Base-by-base conservation (phyloP, 768 basidiomycete species). In the Lyophyllum atratum region DNA sequence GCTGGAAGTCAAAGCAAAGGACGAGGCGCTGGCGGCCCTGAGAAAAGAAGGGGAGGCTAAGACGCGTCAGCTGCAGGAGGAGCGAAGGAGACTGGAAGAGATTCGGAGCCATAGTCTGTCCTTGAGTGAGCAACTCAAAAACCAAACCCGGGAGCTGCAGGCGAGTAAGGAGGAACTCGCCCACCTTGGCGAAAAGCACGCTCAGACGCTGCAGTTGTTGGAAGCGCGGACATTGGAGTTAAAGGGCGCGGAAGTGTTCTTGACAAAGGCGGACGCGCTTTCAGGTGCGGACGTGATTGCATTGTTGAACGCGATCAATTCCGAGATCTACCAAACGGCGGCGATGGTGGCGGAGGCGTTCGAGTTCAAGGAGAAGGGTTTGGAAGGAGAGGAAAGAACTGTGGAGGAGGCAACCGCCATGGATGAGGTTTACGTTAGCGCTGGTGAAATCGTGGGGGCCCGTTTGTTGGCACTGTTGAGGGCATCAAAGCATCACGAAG, bases 271-370 rank as follows among this genome's bases (percentile, higher is more conserved):
- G 0, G 81, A 83, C 56, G 40, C 66, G 0, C 68, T 76, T 45
- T 77, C 82, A 3, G 75, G 74, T 3, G 70, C 72, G 19, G 80
- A 84, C 29, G 74, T 84, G 14, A 68, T 76, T 26, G 64, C 57
- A 2, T 74, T 79, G 60, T 67, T 85, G 14, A 73, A 77, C 46
- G 68, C 70, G 15, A 65, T 85, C n/a, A 80, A 84, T 49, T 66
- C 77, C 7, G 76, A 77, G 56, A 78, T 83, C 28, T 74, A 74
- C 29, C 80, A 84, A 61, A 75, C 74, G 15, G 78, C 81, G 2
- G 77, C 79, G 0, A 73, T 70, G 54, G 74, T 84, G 54, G 75
- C 81, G 1, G 81, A 82, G 46, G 49, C 72, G 1, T 76, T 78
- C 66, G 68, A 70, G 54, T 66, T 61, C 47, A 59, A 34, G 45